A percentile compares a stretch with the other conserved stretches of the same genome.
Conservation (phyloP, 257 asterid genomes). For the Jaltomata sinuosa region DNA sequence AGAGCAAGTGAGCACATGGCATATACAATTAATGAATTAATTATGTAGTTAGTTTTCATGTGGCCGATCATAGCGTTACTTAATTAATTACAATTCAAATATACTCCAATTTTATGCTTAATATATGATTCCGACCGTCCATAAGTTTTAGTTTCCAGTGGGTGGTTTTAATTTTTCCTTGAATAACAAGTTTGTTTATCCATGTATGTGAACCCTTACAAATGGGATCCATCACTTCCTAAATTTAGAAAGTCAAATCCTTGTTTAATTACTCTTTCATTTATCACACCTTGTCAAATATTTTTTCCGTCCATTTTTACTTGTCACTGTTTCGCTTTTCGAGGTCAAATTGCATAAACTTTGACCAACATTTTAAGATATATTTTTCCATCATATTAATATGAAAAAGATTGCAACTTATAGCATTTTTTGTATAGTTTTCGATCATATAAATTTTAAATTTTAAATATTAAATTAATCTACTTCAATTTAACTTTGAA, state of each 20-base stretch:
- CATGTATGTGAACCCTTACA: background rate
- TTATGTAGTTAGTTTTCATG: background rate
- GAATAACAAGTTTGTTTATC: background rate
- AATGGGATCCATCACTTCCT: conserved; percentile 1
- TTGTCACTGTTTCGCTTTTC: too few species aligned
- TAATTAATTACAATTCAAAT: background rate
- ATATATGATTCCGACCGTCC: background rate
- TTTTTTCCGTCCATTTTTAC: too few species aligned
- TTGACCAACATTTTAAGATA: too few species aligned
- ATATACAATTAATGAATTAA: background rate
- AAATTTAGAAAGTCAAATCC: background rate
- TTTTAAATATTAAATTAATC: too few species aligned
- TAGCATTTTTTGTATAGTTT: too few species aligned
- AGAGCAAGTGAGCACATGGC: background rate
- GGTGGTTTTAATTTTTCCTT: background rate
- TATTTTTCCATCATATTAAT: too few species aligned
- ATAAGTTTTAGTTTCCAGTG: background rate
- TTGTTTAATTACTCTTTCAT: background rate
- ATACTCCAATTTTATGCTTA: background rate
- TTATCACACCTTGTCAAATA: background rate
- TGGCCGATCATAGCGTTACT: background rate
- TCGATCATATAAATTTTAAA: too few species aligned
- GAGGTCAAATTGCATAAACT: too few species aligned
- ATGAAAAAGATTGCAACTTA: too few species aligned
- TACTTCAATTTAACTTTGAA: too few species aligned